A percentile compares a stretch with the other conserved stretches of the same genome.
These are phyloP conservation scores for Beauveria asiatica DNA, from an alignment of 2,329 filamentous ascomycete genomes.

Conservation along the genomic window DNA sequence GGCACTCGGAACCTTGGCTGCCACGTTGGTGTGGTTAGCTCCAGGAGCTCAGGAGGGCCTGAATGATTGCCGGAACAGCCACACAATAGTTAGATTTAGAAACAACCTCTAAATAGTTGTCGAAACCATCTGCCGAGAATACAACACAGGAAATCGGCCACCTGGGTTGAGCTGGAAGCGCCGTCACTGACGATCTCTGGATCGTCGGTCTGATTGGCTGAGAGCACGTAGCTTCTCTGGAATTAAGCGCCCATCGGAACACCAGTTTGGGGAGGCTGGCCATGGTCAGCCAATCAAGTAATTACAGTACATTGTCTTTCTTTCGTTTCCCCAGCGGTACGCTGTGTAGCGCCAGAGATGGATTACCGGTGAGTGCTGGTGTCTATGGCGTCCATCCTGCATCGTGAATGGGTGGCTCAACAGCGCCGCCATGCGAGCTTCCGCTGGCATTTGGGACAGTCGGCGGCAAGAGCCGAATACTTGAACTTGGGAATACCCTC, in stretches of 20 bases:
- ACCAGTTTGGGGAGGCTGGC: not conserved
- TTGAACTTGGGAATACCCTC: not conserved
- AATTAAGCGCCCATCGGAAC: conserved; percentile 1
- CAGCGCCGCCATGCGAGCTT: not conserved
- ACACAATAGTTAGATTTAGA: not conserved
- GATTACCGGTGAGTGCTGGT: not conserved
- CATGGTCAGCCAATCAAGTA: not conserved
- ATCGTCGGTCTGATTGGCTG: not conserved
- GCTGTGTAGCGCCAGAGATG: not conserved
- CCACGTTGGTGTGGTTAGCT: not conserved
- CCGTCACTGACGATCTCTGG: not conserved
- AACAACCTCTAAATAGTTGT: not conserved
- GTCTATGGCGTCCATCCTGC: not conserved
- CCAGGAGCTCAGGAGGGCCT: no score
- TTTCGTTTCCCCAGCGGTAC: not conserved
- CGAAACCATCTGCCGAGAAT: not conserved
- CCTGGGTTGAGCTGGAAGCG: not conserved
- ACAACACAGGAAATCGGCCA: not conserved
- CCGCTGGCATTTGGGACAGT: not conserved
- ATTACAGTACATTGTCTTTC: not conserved
- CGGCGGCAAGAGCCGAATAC: conserved; percentile 7
- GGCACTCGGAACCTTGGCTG: not conserved
- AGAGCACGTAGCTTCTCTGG: not conserved
- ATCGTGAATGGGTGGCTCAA: not conserved
- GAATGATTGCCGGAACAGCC: not conserved